phyloP scores from a whole-genome alignment of 2,329 filamentous ascomycete species.

The Aspergillus ustus region DNA sequence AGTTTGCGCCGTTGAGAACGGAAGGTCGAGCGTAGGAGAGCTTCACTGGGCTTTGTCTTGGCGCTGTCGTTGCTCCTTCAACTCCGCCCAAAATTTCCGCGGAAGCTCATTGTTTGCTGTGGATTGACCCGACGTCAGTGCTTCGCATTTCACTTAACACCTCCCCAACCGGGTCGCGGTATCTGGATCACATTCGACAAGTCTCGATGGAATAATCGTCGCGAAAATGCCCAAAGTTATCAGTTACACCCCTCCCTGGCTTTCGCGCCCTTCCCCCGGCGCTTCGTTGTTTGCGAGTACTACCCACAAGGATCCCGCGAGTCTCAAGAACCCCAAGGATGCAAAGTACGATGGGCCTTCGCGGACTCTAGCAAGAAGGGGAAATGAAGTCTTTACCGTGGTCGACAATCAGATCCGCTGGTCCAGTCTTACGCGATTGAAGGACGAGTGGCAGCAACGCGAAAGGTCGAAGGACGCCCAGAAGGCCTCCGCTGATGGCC shows the following conservation, averaged over 20 bases:
- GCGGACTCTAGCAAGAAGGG: slow-evolving; percentile 75
- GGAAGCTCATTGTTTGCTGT: slow-evolving; percentile 1
- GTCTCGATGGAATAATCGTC: slow-evolving; percentile 13
- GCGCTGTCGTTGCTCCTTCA: slow-evolving; percentile 16
- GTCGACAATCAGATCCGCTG: slow-evolving; percentile 89
- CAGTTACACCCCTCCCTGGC: slow-evolving; percentile 85
- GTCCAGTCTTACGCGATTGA: slow-evolving; percentile 81
- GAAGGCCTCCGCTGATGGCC: slow-evolving; percentile 40
- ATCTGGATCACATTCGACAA: not conserved
- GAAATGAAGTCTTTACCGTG: slow-evolving; percentile 86
- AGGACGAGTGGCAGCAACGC: slow-evolving; percentile 60
- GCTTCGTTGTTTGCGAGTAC: slow-evolving; percentile 72
- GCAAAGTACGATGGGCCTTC: slow-evolving; percentile 45
- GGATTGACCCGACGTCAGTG: not conserved
- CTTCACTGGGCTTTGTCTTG: slow-evolving; percentile 29
- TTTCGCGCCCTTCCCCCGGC: slow-evolving; percentile 76
- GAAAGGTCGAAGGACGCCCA: slow-evolving; percentile 38
- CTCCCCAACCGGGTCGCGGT: not conserved
- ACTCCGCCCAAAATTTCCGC: slow-evolving; percentile 22
- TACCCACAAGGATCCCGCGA: slow-evolving; percentile 47
- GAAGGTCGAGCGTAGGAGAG: slow-evolving; percentile 22
- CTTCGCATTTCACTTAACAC: not conserved
- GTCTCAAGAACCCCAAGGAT: slow-evolving; percentile 20
- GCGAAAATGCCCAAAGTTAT: slow-evolving; percentile 80
- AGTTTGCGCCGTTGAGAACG: not conserved